phyloP scores from a whole-genome alignment of 768 basidiomycete species.

The Terana coerulea region DNA sequence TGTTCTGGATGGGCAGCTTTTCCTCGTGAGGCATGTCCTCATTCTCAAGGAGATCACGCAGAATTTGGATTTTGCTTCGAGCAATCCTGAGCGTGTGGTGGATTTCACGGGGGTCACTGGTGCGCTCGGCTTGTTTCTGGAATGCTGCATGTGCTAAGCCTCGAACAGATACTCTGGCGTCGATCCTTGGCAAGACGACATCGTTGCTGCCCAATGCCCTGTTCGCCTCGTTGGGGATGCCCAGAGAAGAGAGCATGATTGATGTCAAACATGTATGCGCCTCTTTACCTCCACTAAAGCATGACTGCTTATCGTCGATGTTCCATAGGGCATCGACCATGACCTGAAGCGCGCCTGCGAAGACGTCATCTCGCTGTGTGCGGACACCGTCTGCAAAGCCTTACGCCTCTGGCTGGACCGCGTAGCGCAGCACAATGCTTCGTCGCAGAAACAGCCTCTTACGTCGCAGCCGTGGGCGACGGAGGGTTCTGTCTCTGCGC shows the following conservation, averaged over 20 bases:
- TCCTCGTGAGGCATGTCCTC: conserved; percentile 86
- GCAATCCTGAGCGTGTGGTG: conserved; percentile 36
- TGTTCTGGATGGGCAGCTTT: conserved; percentile 71
- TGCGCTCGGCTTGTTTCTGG: conserved; percentile 25
- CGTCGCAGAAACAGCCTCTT: conserved; percentile 20
- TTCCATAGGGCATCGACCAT: conserved; percentile 73
- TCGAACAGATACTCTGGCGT: conserved; percentile 48
- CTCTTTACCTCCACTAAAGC: not conserved
- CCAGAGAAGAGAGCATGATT: conserved; percentile 56
- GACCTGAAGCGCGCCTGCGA: conserved; percentile 85
- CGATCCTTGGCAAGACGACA: conserved; percentile 58
- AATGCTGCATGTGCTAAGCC: not conserved
- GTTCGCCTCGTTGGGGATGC: conserved; percentile 67
- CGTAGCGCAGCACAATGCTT: conserved; percentile 23
- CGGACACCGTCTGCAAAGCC: conserved; percentile 52
- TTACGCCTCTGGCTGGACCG: conserved; percentile 62
- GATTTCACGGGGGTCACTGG: conserved; percentile 58
- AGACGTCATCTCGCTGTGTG: conserved; percentile 66
- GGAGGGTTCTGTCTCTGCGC: conserved; percentile 36
- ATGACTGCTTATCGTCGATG: not conserved
- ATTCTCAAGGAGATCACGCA: conserved; percentile 88
- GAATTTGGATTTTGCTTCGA: conserved; percentile 61
- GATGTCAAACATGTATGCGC: conserved; percentile 67
- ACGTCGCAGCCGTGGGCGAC: conserved; percentile 46
- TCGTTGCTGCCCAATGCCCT: conserved; percentile 59